These are phyloP conservation scores for Labyrinthula sp. DNA, from an alignment of 352 stramenopile genomes.

Conservation along the genomic window DNA sequence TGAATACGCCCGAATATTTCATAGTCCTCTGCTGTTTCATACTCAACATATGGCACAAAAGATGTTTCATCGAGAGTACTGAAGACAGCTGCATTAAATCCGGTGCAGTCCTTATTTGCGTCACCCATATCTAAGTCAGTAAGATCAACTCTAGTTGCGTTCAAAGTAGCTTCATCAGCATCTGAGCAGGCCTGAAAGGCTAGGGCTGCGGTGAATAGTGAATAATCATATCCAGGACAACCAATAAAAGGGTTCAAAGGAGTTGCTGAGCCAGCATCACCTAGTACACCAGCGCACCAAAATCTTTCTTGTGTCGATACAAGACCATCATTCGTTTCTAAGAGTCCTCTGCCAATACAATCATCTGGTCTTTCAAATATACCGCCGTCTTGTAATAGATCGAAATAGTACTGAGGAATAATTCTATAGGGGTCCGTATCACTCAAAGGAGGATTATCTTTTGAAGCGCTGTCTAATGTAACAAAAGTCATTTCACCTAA, in stretches of 20 bases:
- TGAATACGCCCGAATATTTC: not conserved
- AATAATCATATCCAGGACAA: constrained; percentile 21
- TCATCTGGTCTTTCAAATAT: constrained; percentile 4
- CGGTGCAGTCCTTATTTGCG: not conserved
- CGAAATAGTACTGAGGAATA: constrained; percentile 7
- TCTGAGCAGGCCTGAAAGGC: constrained; percentile 4
- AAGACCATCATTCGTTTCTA: constrained; percentile 5
- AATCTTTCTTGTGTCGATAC: constrained; percentile 2
- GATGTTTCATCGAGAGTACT: too few species aligned
- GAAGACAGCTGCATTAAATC: too few species aligned
- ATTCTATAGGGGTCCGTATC: not conserved
- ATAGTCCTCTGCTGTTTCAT: constrained; percentile 6
- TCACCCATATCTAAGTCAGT: constrained; percentile 5
- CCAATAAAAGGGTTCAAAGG: not conserved
- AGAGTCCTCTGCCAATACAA: constrained; percentile 13
- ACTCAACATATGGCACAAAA: too few species aligned
- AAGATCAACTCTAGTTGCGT: constrained; percentile 1
- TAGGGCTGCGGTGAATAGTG: constrained; percentile 1
- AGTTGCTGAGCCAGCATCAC: too few species aligned
- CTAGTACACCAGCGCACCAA: constrained; percentile 12
- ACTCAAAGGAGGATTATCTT: constrained; percentile 1
- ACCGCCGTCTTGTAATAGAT: constrained; percentile 8
- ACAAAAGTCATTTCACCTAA: constrained; percentile 10
- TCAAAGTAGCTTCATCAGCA: not conserved
- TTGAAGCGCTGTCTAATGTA: constrained; percentile 14